These are phyloP conservation scores for Hypsizygus ulmarius DNA, from an alignment of 1,284 basidiomycete genomes.

Conservation along the genomic window DNA sequence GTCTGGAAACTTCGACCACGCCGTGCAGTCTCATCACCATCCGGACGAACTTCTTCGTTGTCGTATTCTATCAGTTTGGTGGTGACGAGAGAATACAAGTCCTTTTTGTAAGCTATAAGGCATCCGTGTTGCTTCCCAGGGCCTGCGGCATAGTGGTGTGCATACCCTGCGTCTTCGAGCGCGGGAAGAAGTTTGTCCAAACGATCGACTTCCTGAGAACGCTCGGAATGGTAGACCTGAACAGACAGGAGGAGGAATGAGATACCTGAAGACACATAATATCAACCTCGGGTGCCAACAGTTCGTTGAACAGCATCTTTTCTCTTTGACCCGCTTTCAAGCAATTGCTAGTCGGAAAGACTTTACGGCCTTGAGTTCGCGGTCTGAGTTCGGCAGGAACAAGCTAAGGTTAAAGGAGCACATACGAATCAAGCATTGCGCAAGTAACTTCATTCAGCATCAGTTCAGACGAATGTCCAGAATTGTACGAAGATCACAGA, in stretches of 20 bases:
- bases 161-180: slow-evolving; percentile 59
- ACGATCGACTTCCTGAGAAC: slow-evolving; percentile 71
- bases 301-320: slow-evolving; percentile 73
- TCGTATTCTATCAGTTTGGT: slow-evolving; percentile 64
- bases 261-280: slow-evolving; percentile 81
- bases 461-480: slow-evolving; percentile 15
- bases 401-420: slow-evolving; percentile 18
- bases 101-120: slow-evolving; percentile 68
- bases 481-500: slow-evolving; percentile 23
- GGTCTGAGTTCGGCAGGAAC: slow-evolving; percentile 1
- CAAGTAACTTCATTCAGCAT: slow-evolving; percentile 53
- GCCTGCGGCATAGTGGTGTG: slow-evolving; percentile 61
- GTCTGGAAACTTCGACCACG: slow-evolving; percentile 71
- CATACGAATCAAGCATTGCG: slow-evolving; percentile 76
- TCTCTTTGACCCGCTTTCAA: slow-evolving; percentile 71
- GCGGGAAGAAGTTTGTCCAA: slow-evolving; percentile 63
- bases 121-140: slow-evolving; percentile 80
- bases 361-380: slow-evolving; percentile 60
- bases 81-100: slow-evolving; percentile 46
- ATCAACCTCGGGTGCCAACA: slow-evolving; percentile 65
- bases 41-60: slow-evolving; percentile 47
- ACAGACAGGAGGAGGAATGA: slow-evolving; percentile 1
- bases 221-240: background rate
- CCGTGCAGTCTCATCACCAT: slow-evolving; percentile 36
- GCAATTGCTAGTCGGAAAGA: slow-evolving; percentile 84